These are phyloP conservation scores for Aspergillus sp. DNA, from an alignment of 2,329 filamentous ascomycete genomes.

Conservation along the genomic window DNA sequence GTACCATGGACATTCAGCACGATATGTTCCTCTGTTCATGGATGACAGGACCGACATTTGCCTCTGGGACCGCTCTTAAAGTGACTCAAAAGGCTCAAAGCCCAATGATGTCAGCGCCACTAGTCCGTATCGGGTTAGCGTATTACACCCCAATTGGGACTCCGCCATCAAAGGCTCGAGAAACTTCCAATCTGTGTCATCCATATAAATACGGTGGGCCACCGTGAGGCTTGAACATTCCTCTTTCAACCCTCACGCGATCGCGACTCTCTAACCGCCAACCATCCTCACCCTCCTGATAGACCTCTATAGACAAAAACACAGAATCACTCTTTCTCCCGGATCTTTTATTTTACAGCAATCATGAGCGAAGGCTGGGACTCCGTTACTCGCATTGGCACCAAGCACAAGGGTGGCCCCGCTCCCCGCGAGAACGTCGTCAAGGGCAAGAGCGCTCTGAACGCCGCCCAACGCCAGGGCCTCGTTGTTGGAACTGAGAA, in stretches of 20 bases:
- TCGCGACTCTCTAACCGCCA: slow-evolving; percentile 21
- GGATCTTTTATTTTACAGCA: slow-evolving; percentile 9
- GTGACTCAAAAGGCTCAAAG: slow-evolving; percentile 5
- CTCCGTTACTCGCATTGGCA: slow-evolving; percentile 86
- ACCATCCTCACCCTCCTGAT: not conserved
- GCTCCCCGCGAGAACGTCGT: slow-evolving; percentile 80
- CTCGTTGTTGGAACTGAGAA: slow-evolving; percentile 82
- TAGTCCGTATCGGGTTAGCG: slow-evolving; percentile 26
- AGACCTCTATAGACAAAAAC: not conserved
- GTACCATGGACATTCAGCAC: not conserved
- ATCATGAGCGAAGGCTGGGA: slow-evolving; percentile 77
- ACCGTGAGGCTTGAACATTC: slow-evolving; percentile 19
- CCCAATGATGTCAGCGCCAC: slow-evolving; percentile 19
- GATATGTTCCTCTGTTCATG: not conserved
- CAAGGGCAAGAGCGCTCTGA: slow-evolving; percentile 78
- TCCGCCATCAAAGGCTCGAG: slow-evolving; percentile 32
- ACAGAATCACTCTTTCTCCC: not conserved
- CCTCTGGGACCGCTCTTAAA: not conserved
- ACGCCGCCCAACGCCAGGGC: slow-evolving; percentile 83
- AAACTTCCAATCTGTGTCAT: slow-evolving; percentile 42
- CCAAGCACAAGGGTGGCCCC: slow-evolving; percentile 69
- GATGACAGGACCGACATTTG: not conserved
- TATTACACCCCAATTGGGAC: slow-evolving; percentile 21
- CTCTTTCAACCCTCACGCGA: slow-evolving; percentile 30
- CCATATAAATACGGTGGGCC: slow-evolving; percentile 34